A percentile compares a stretch with the other conserved stretches of the same genome.
phyloP scores from a whole-genome alignment of 768 basidiomycete genomes.

The Kwoniella botswanensis region DNA sequence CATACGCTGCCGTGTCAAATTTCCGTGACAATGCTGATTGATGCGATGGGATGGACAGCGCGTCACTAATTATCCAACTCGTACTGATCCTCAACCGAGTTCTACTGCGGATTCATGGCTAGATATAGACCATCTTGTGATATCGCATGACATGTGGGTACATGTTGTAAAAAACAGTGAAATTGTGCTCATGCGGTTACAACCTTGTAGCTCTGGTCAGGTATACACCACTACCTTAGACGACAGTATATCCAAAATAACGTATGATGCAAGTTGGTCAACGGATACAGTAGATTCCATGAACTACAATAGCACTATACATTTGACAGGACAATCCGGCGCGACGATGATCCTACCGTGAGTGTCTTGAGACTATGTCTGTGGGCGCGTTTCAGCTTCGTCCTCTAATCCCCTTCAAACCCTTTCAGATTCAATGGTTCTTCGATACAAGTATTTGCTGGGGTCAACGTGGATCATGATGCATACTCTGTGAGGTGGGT shows the following conservation, averaged over 20 bases:
- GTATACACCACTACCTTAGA: constrained; percentile 33
- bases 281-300: not conserved
- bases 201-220: not conserved
- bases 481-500: constrained; percentile 36
- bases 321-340: not conserved
- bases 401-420: too few species aligned
- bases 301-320: not conserved
- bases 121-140: constrained; percentile 15
- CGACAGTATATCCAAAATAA: constrained; percentile 21
- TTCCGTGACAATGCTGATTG: too few species aligned
- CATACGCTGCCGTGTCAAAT: not conserved
- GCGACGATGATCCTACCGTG: not conserved
- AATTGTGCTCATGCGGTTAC: not conserved
- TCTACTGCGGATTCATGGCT: constrained; percentile 8
- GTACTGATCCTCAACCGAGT: not conserved
- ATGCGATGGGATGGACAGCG: not conserved
- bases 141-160: constrained; percentile 16
- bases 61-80: constrained; percentile 15
- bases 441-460: constrained; percentile 28
- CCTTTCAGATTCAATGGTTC: constrained; percentile 37
- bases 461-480: constrained; percentile 24
- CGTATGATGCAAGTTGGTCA: constrained; percentile 23
- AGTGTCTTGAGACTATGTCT: not conserved
- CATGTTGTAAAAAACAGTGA: not conserved
- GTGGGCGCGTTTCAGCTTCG: too few species aligned